Base-by-base conservation (phyloP, 768 basidiomycete genomes). In the Suillus alpinus region DNA sequence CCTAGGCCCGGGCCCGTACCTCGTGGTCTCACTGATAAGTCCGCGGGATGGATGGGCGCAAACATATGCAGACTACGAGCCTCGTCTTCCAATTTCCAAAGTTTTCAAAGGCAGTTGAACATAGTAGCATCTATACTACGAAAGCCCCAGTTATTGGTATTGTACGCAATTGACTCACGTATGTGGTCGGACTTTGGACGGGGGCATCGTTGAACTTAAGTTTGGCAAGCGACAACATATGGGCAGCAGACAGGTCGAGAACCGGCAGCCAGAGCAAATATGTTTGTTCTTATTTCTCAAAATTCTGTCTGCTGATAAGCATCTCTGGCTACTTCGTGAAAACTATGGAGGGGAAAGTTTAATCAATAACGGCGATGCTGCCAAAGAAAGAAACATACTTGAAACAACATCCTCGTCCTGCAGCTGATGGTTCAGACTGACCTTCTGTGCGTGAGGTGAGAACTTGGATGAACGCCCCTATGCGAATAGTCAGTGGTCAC, bases 381-480 rank as follows among this genome's bases (percentile, higher is more conserved):
- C 43, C 26, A 13, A 57, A 5, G 47, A 41, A 20, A 56, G 36
- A 32, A 20, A 83, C 91, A 67, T 68, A 94, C 93, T 91, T 34
- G 92, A 93, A 57, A 94, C 91, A 12, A 94, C 91, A 71, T 94
- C 92, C 70, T 93, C 92, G 65, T 94, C 92, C 66, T 87, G 87
- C 18, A 96, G 90, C 61, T 85, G 83, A 77, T 95, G 95, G 29
- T 76, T 76, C 64, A 95, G 76, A 59, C 94, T 92, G 63, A 96
- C 93, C 73, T 97, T 97, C 75, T 97, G 95, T 2, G 94, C 93
- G 68, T 97, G 92, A 4, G 94, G 94, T 44, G 86, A 80, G 74
- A 97, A 97, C 75, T 95, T 95, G 69, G 92, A 94, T 31, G 94
- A 95, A 73, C 92, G 93, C 2, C 95, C 95, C 94, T 92, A 65